Conservation (phyloP, 2,329 filamentous ascomycete species). For the Phialocephala subalpina region DNA sequence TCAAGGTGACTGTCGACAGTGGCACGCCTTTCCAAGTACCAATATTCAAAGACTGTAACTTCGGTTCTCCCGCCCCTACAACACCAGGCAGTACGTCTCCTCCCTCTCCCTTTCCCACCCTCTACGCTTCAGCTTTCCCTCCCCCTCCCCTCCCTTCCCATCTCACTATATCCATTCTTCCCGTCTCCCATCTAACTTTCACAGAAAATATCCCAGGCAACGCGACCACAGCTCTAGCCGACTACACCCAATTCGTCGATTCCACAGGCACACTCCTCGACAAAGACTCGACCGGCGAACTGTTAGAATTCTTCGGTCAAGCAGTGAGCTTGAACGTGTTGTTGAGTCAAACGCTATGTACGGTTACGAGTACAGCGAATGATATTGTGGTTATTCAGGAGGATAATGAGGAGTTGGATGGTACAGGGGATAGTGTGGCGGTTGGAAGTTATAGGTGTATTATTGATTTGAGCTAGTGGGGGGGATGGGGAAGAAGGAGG, state of each 20-base stretch:
- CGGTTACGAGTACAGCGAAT: slow-evolving; percentile 22
- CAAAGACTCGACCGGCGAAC: slow-evolving; percentile 14
- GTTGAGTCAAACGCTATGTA: slow-evolving; percentile 21
- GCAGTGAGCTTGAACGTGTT: slow-evolving; percentile 12
- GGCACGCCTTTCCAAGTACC: slow-evolving; percentile 19
- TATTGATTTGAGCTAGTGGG: slow-evolving; percentile 12
- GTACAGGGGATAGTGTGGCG: slow-evolving; percentile 5
- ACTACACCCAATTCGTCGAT: slow-evolving; percentile 26
- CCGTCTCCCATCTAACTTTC: background rate
- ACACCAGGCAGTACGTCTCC: slow-evolving; percentile 19
- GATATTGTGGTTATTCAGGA: slow-evolving; percentile 15
- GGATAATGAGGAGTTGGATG: slow-evolving; percentile 15
- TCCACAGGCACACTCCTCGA: slow-evolving; percentile 15
- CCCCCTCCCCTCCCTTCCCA: background rate
- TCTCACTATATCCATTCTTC: background rate
- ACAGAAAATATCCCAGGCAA: slow-evolving; percentile 10
- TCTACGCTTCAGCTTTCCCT: no score
- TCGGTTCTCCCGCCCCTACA: slow-evolving; percentile 7
- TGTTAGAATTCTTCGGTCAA: slow-evolving; percentile 25
- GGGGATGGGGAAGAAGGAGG: background rate
- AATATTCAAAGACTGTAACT: slow-evolving; percentile 28
- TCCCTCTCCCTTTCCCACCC: background rate
- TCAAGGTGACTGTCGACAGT: slow-evolving; percentile 12
- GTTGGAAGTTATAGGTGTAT: slow-evolving; percentile 22
- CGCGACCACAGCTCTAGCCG: slow-evolving; percentile 15